Conservation (phyloP, 176 grass and related monocot species). For the Hsuehochloa calcarea region DNA sequence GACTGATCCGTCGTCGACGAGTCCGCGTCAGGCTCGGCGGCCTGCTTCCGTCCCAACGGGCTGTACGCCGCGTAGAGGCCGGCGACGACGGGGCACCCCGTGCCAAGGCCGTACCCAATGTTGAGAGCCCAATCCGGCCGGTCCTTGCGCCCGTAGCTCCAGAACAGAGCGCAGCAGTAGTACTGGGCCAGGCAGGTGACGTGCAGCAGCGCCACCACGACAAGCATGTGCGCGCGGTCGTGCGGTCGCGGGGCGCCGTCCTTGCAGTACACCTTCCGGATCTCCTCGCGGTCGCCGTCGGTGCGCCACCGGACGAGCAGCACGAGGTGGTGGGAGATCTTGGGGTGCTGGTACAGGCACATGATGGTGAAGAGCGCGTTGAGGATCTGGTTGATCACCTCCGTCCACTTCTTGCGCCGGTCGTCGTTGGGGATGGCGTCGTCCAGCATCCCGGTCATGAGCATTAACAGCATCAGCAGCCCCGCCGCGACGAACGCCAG, state of each 20-base stretch:
- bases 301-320: slow-evolving; percentile 68
- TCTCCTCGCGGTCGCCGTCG: slow-evolving; percentile 46
- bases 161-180: slow-evolving; percentile 79
- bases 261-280: slow-evolving; percentile 68
- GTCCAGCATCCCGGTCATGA: slow-evolving; percentile 74
- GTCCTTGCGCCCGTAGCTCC: slow-evolving; percentile 56
- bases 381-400: slow-evolving; percentile 86
- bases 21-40: slow-evolving; percentile 13
- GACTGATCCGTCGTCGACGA: neutral
- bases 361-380: slow-evolving; percentile 98
- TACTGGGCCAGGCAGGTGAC: slow-evolving; percentile 75
- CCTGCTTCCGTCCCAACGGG: slow-evolving; percentile 53
- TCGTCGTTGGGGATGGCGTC: slow-evolving; percentile 54
- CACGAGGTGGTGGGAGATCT: slow-evolving; percentile 75
- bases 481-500: slow-evolving; percentile 53
- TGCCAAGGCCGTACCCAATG: slow-evolving; percentile 73
- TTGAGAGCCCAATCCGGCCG: slow-evolving; percentile 66
- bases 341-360: slow-evolving; percentile 94
- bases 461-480: slow-evolving; percentile 53
- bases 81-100: slow-evolving; percentile 52
- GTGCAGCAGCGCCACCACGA: slow-evolving; percentile 68
- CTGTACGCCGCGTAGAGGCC: slow-evolving; percentile 55
- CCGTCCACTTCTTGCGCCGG: slow-evolving; percentile 70
- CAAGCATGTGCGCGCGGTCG: slow-evolving; percentile 59
- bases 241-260: slow-evolving; percentile 38